These are phyloP conservation scores for Yamadazyma insecticola DNA, from an alignment of 805 yeast species.

Conservation along the genomic window DNA sequence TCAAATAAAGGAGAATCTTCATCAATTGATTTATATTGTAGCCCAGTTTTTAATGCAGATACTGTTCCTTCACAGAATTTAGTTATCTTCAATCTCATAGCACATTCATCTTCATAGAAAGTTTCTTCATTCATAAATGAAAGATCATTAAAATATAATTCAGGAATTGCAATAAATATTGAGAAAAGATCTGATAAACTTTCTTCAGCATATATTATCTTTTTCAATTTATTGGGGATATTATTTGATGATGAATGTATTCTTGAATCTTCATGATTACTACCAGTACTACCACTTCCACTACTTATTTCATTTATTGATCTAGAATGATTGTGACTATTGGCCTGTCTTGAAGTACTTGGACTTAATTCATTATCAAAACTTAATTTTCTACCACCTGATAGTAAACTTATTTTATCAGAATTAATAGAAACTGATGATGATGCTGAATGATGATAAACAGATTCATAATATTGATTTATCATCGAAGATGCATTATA, in stretches of 20 bases:
- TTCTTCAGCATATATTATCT: conserved; percentile 18
- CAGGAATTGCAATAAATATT: conserved; percentile 30
- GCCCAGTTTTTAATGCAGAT: conserved; percentile 13
- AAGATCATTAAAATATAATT: conserved; percentile 26
- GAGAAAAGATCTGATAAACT: conserved; percentile 27
- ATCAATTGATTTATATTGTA: conserved; percentile 11
- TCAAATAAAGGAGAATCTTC: conserved; percentile 22
- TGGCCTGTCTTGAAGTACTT: too few relatives aligned
- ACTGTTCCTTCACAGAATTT: conserved; percentile 22
- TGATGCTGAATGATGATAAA: conserved; percentile 8
- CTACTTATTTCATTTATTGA: not conserved
- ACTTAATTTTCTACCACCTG: conserved; percentile 4
- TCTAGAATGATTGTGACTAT: not conserved
- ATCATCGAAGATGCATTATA: conserved; percentile 22
- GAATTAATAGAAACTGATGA: conserved; percentile 11
- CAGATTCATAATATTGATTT: conserved; percentile 14
- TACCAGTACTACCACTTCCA: not conserved
- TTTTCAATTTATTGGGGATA: not conserved
- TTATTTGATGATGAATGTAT: conserved; percentile 4
- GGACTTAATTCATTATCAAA: conserved; percentile 11
- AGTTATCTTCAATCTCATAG: conserved; percentile 9
- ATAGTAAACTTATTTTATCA: conserved; percentile 6
- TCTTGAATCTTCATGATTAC: conserved; percentile 10
- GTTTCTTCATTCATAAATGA: conserved; percentile 17
- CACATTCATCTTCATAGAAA: conserved; percentile 11